Evolutionary conservation across 768 basidiomycete species (phyloP).

Genomic region (Boletus reticuloceps): DNA sequence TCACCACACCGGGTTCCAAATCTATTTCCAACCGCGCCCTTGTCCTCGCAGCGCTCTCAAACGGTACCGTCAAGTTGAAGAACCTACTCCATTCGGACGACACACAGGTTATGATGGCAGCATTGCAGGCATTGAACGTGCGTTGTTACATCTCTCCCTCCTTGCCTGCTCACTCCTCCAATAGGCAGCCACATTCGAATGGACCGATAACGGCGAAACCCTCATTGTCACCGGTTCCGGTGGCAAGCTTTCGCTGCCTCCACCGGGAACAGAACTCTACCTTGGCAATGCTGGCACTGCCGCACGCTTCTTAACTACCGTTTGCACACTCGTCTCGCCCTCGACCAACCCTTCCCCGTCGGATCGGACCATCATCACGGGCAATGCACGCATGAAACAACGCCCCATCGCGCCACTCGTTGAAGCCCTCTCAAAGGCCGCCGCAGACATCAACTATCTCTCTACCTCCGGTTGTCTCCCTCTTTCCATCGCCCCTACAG

Average conservation of each 20-base stretch:
- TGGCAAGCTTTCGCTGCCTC: conserved; percentile 75
- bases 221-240: conserved; percentile 87
- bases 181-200: conserved; percentile 87
- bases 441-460: conserved; percentile 72
- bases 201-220: conserved; percentile 97
- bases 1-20: conserved; percentile 96
- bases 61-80: conserved; percentile 81
- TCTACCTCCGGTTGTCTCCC: conserved; percentile 86
- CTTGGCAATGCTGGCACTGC: conserved; percentile 98
- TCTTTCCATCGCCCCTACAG: conserved; percentile 78
- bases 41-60: conserved; percentile 87
- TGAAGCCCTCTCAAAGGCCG: conserved; percentile 80
- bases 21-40: conserved; percentile 94
- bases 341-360: conserved; percentile 32
- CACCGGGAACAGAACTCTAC: conserved; percentile 84
- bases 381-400: conserved; percentile 99
- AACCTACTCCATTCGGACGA: conserved; percentile 97
- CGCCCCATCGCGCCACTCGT: conserved; percentile 95
- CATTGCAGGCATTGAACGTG: conserved; percentile 84
- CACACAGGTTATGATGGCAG: conserved; percentile 99
- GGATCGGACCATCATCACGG: conserved; percentile 80
- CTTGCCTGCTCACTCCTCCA: background rate
- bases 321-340: conserved; percentile 82
- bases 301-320: conserved; percentile 94
- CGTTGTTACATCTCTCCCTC: background rate